Base-by-base conservation (phyloP, 257 asterid species). In the Salvia hispanica region DNA sequence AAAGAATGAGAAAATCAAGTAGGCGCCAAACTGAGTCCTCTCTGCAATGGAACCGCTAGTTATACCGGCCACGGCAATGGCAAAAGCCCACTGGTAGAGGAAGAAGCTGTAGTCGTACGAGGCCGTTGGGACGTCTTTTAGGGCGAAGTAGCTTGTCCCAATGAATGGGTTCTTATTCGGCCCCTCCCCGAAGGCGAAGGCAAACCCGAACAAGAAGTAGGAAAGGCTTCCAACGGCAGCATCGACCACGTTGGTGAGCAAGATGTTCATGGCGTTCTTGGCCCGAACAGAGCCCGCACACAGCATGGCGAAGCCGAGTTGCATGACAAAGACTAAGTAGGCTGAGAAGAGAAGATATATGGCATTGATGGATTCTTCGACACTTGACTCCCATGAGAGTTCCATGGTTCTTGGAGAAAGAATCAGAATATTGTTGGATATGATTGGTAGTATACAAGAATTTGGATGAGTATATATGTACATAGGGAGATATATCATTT, bases 261-360 rank as follows among this genome's bases (percentile, higher is more conserved):
- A 79, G 56, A 86, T 86, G 74, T 86, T 86, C 92, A 86, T 86
- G 62, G 92, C 82, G 79, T 86, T 86, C 68, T 86, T 86, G 61
- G 92, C 87, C 2, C 92, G 86, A 9, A 86, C 92, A 0, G 92
- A 86, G 69, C 92, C 92, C 34, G 92, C 92, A 53, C 92, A 86
- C 21, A 86, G 83, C 92, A 86, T 86, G 62, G 92, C 92, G 58
- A 86, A 86, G 10, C 92, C 92, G 28, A 86, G 73, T 72, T 86
- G 92, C 92, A 86, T 86, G 72, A 86, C 80, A 39, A 86, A 86
- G 1, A 86, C 92, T 5, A 86, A 50, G 70, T 86, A 86, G 0
- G 92, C 88, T 9, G 92, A 86, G 80, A 86, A 86, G 7, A 86
- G 79, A 4, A 86, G 76, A 69, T 86, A 86, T 0, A 88, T 86